Conservation (phyloP, 768 basidiomycete species). For the Chiua virens region DNA sequence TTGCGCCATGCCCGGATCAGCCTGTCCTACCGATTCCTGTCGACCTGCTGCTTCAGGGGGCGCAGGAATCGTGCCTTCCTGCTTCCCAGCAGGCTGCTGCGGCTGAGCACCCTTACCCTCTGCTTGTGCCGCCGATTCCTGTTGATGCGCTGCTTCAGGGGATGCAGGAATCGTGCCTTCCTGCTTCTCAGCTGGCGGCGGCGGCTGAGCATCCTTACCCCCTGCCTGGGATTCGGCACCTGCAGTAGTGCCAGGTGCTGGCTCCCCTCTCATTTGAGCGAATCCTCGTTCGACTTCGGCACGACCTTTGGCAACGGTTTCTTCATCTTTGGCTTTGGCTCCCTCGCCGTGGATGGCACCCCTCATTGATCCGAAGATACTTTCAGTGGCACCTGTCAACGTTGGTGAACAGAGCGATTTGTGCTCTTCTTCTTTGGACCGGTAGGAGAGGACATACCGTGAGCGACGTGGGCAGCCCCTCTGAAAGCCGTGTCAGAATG, state of each 20-base stretch:
- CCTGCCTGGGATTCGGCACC: neutral
- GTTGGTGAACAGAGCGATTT: neutral
- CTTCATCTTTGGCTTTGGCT: conserved; percentile 33
- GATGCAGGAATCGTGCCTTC: neutral
- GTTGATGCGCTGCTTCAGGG: neutral
- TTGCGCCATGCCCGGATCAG: neutral
- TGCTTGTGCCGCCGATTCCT: neutral
- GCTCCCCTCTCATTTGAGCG: conserved; percentile 25
- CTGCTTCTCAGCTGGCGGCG: neutral
- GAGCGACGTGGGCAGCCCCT: conserved; percentile 39
- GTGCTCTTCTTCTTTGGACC: neutral
- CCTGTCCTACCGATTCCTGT: neutral
- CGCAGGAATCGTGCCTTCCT: neutral
- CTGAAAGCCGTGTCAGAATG: neutral
- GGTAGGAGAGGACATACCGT: conserved; percentile 27
- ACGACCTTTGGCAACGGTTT: conserved; percentile 38
- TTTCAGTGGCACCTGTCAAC: conserved; percentile 43
- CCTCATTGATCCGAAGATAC: conserved; percentile 42
- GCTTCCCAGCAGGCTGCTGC: neutral
- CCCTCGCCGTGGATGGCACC: conserved; percentile 38
- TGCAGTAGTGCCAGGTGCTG: neutral
- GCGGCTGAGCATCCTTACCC: neutral
- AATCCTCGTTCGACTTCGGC: conserved; percentile 42
- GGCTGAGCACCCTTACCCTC: neutral
- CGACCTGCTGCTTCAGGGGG: neutral